Conservation (phyloP, 2,329 filamentous ascomycete genomes). For the Fusarium sulawesiense region DNA sequence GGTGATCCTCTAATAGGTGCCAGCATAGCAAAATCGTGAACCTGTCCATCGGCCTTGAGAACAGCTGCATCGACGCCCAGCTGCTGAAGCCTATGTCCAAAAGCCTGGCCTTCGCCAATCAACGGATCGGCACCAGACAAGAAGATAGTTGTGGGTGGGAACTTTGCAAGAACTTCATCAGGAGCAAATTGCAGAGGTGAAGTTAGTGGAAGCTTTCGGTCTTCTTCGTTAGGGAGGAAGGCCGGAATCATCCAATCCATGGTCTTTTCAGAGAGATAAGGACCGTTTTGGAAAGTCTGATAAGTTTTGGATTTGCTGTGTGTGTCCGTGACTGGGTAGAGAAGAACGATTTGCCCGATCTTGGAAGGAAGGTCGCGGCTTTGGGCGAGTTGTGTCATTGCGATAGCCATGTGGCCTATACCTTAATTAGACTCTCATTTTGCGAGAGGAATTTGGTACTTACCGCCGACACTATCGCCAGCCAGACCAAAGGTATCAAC, state of each 20-base stretch:
- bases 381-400: constrained; percentile 18
- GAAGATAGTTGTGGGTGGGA: constrained; percentile 17
- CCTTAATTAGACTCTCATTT: background rate
- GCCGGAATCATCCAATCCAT: constrained; percentile 36
- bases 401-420: constrained; percentile 29
- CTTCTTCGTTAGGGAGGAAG: constrained; percentile 2
- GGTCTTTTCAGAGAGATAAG: constrained; percentile 27
- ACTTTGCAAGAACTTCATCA: constrained; percentile 15
- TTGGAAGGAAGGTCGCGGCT: background rate
- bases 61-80: constrained; percentile 9
- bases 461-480: constrained; percentile 31
- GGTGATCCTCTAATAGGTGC: constrained; percentile 6
- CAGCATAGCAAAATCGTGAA: constrained; percentile 27
- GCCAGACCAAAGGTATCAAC: constrained; percentile 6
- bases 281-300: constrained; percentile 20
- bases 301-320: constrained; percentile 20
- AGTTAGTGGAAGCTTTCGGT: constrained; percentile 20
- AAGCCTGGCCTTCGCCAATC: constrained; percentile 19
- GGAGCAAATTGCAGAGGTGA: constrained; percentile 14
- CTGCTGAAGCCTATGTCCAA: constrained; percentile 19
- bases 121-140: constrained; percentile 15
- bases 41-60: constrained; percentile 21
- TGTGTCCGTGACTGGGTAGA: constrained; percentile 31
- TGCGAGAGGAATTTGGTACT: accelerated
- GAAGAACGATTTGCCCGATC: constrained; percentile 13